These are phyloP conservation scores for Saposhnikovia divaricata DNA, from an alignment of 129 eudicot genomes.

Conservation along the genomic window DNA sequence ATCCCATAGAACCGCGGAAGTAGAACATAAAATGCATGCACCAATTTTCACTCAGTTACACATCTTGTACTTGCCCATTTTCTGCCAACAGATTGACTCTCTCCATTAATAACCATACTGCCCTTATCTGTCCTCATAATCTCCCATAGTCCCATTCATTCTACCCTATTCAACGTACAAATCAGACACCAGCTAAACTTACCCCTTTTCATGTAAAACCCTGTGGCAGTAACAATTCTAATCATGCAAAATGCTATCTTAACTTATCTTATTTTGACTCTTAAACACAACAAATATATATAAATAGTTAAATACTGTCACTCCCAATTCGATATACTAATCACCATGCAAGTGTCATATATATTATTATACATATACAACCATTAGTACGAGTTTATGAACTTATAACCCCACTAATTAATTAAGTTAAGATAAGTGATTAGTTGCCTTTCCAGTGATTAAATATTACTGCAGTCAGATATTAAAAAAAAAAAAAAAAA, in stretches of 20 bases:
- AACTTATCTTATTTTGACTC: neutral
- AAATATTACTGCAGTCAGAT: neutral
- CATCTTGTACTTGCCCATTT: neutral
- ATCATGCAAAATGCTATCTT: neutral
- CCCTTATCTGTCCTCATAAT: neutral
- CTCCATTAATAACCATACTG: neutral
- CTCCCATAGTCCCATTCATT: neutral
- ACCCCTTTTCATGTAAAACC: no score
- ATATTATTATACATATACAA: neutral
- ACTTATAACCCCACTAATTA: neutral
- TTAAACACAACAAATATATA: neutral
- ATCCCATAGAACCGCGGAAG: no score
- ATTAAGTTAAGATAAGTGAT: no score
- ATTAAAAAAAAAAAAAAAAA: neutral
- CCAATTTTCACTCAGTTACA: neutral
- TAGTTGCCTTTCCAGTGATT: neutral
- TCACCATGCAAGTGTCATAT: neutral
- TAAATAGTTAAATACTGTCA: neutral
- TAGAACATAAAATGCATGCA: neutral
- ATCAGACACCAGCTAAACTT: neutral
- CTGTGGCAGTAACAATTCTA: no score
- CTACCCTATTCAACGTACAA: neutral
- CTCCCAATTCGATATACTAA: neutral
- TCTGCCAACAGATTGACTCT: slow-evolving; percentile 1
- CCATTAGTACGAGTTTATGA: neutral